A percentile compares a stretch with the other conserved stretches of the same genome.
Evolutionary conservation across 352 stramenopile genomes (phyloP).

Genomic region (Globisporangium rhizosaccharum): DNA sequence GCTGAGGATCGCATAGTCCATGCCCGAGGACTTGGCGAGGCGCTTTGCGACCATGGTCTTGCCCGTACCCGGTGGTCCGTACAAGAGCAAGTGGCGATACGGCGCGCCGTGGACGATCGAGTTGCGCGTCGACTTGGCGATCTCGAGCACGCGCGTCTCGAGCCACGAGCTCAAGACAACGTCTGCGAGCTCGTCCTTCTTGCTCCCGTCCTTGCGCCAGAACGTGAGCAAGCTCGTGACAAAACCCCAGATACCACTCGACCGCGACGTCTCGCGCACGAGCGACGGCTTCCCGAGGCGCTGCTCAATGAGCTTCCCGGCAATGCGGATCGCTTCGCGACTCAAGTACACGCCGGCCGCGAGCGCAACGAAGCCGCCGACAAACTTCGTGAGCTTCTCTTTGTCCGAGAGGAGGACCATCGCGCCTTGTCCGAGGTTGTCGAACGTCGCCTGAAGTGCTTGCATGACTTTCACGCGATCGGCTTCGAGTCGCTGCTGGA

Average conservation of each 20-base stretch:
- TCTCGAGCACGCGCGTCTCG: slow-evolving; percentile 59
- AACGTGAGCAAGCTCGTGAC: slow-evolving; percentile 19
- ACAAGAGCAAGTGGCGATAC: slow-evolving; percentile 80
- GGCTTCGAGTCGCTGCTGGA: slow-evolving; percentile 51
- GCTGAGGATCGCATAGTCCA: slow-evolving; percentile 85
- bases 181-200: slow-evolving; percentile 44
- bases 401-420: slow-evolving; percentile 51
- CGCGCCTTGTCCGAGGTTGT: slow-evolving; percentile 57
- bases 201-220: slow-evolving; percentile 19
- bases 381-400: slow-evolving; percentile 52
- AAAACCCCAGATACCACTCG: slow-evolving; percentile 41
- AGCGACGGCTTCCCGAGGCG: slow-evolving; percentile 65
- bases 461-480: slow-evolving; percentile 63
- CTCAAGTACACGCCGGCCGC: slow-evolving; percentile 58
- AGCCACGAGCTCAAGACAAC: slow-evolving; percentile 49
- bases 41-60: slow-evolving; percentile 89
- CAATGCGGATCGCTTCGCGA: slow-evolving; percentile 51
- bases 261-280: slow-evolving; percentile 59
- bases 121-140: slow-evolving; percentile 56
- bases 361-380: slow-evolving; percentile 52
- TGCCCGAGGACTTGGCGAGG: slow-evolving; percentile 49
- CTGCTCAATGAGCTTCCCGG: slow-evolving; percentile 56
- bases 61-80: slow-evolving; percentile 77
- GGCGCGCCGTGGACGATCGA: slow-evolving; percentile 55
- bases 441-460: slow-evolving; percentile 58